Evolutionary conservation across 306 rosid genomes (phyloP).

Genomic region (Hylodesmum podocarpum): DNA sequence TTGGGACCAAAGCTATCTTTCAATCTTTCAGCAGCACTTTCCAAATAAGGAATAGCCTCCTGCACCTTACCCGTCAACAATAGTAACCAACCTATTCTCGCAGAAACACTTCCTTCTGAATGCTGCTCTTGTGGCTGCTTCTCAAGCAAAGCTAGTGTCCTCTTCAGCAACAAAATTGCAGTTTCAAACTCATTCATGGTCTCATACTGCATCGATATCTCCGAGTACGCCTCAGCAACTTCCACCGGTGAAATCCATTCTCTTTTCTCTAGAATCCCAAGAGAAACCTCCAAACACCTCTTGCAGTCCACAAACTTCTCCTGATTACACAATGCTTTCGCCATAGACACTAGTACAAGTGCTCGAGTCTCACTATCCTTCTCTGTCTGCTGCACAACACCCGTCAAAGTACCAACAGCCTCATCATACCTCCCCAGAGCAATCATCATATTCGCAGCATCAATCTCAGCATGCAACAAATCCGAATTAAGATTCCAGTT

Average conservation of each 20-base stretch:
- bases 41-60: constrained; percentile 86
- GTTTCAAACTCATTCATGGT: constrained; percentile 90
- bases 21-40: constrained; percentile 84
- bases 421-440: constrained; percentile 76
- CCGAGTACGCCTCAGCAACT: constrained; percentile 83
- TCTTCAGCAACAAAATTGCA: constrained; percentile 78
- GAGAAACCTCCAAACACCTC: constrained; percentile 76
- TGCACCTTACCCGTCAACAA: constrained; percentile 85
- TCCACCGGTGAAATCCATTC: constrained; percentile 61
- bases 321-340: constrained; percentile 75
- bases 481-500: constrained; percentile 81
- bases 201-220: constrained; percentile 87
- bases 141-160: constrained; percentile 72
- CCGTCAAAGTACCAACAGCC: constrained; percentile 72
- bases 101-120: constrained; percentile 84
- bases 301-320: constrained; percentile 69
- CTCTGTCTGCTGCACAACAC: constrained; percentile 61
- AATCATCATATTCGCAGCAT: constrained; percentile 90
- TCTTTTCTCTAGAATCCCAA: constrained; percentile 78
- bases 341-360: constrained; percentile 78
- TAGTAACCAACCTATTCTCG: constrained; percentile 89
- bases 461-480: constrained; percentile 74
- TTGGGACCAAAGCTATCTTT: constrained; percentile 91
- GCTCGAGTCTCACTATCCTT: constrained; percentile 79
- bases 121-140: constrained; percentile 92